Evolutionary conservation across 2,329 filamentous ascomycete species (phyloP).

Genomic region (Penicillium sp.): DNA sequence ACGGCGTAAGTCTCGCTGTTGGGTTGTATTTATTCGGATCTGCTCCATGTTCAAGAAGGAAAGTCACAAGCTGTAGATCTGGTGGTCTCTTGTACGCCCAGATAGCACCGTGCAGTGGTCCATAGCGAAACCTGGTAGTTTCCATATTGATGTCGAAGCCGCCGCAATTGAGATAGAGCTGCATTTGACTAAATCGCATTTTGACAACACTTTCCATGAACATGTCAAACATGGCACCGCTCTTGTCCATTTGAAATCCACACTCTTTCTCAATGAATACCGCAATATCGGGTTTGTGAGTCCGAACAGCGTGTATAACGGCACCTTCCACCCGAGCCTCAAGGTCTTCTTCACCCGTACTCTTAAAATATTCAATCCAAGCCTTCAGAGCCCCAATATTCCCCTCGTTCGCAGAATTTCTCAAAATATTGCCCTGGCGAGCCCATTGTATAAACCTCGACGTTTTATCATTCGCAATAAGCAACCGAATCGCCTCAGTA

Average conservation of each 20-base stretch:
- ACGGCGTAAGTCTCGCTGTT: not conserved
- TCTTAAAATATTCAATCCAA: not conserved
- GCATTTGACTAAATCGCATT: not conserved
- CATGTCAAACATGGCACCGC: not conserved
- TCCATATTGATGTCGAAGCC: not conserved
- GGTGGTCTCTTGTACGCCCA: not conserved
- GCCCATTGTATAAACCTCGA: not conserved
- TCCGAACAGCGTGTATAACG: not conserved
- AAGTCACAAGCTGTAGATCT: not conserved
- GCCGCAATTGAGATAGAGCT: not conserved
- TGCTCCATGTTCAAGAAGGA: not conserved
- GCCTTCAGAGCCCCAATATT: not conserved
- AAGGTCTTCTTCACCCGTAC: not conserved
- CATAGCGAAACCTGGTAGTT: not conserved
- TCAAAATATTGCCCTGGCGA: not conserved
- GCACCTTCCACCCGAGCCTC: not conserved
- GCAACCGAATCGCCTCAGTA: not conserved
- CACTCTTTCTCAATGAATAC: not conserved
- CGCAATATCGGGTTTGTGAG: not conserved
- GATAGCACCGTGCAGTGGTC: not conserved
- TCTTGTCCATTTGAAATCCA: not conserved
- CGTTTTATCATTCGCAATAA: not conserved
- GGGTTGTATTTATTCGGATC: not conserved
- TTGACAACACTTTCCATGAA: not conserved
- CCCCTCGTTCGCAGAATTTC: not conserved